Conservation (phyloP, 2,329 filamentous ascomycete genomes). For the Fusarium mangiferae region DNA sequence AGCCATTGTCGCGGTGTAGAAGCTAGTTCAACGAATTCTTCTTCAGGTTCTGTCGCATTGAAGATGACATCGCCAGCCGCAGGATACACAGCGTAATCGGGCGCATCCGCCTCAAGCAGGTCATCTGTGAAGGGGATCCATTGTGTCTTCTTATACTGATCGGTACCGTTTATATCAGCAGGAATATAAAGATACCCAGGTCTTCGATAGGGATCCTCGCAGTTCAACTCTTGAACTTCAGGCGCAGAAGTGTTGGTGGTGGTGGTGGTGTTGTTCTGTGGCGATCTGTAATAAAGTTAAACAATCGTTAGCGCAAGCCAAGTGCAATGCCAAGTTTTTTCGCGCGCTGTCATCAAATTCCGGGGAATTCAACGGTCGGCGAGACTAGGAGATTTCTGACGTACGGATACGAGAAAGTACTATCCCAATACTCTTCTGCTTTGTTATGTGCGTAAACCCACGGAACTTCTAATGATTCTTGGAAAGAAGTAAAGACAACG, state of each 20-base stretch:
- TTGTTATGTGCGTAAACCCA: constrained; percentile 26
- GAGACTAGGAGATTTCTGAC: neutral
- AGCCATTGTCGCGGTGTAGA: constrained; percentile 36
- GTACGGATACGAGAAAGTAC: constrained; percentile 22
- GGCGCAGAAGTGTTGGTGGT: neutral
- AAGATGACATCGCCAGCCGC: constrained; percentile 64
- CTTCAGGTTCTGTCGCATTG: constrained; percentile 67
- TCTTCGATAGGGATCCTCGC: constrained; percentile 54
- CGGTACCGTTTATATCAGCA: constrained; percentile 54
- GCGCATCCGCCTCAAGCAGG: constrained; percentile 70
- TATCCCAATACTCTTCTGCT: constrained; percentile 20
- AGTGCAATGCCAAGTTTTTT: constrained; percentile 19
- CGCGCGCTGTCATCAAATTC: neutral
- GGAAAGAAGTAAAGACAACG: constrained; percentile 23
- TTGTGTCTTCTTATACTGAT: constrained; percentile 67
- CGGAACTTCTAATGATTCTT: constrained; percentile 24
- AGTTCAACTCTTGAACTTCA: constrained; percentile 7
- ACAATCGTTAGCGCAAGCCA: constrained; percentile 16
- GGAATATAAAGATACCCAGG: constrained; percentile 67
- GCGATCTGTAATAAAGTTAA: constrained; percentile 2
- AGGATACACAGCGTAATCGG: constrained; percentile 55
- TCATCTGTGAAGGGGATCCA: constrained; percentile 32
- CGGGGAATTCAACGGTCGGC: neutral
- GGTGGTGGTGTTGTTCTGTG: neutral
- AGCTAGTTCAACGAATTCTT: constrained; percentile 3